Evolutionary conservation across 2,329 filamentous ascomycete genomes (phyloP), one percentile per base, ranked within the genome.

Genomic region (Metarhizium brunneum): DNA sequence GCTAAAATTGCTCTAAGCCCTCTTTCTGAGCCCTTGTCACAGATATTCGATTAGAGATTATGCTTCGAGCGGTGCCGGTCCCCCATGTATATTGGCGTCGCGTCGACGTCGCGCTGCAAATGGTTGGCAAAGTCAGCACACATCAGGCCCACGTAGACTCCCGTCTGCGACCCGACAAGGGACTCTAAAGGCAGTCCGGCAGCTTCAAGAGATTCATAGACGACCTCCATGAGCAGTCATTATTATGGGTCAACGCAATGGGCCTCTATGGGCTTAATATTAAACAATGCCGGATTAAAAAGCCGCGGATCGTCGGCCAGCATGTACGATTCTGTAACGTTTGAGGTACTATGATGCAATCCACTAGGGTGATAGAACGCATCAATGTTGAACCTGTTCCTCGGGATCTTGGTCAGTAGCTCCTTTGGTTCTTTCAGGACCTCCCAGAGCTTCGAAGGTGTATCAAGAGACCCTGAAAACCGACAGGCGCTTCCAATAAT

Each of bases 51-150:
- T 42, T 53, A 2, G 54, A 49, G 13, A 75, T 54, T 43, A 76
- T 72, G 1, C 69, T 68, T 4, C 68, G 65, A 1, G 68, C 69
- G n/a, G 69, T 72, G 58, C 75, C 75, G 0, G 74, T 76, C n/a
- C 13, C 72, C 68, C 50, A 67, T 66, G 59, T 76, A 74, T 57
- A 71, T 60, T 6, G 70, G 56, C 61, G 70, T 3, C 52, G 64
- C 25, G 58, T 65, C 29, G 61, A 61, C 47, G n/a, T 66, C 62
- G 8, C 57, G 52, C 52, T 6, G 60, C 56, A 6, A 70, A 67
- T 11, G 20, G 20, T 45, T 3, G 6, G 42, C 42, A 16, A 16
- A 45, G 42, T 45, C 42, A 7, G 18, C 42, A 16, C 42, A 45
- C 42, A 45, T 45, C 7, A 45, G 3, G 14, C 42, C 42, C 4